These are phyloP conservation scores for Vigna unguiculata DNA, from an alignment of 306 rosid species.

Conservation along the genomic window DNA sequence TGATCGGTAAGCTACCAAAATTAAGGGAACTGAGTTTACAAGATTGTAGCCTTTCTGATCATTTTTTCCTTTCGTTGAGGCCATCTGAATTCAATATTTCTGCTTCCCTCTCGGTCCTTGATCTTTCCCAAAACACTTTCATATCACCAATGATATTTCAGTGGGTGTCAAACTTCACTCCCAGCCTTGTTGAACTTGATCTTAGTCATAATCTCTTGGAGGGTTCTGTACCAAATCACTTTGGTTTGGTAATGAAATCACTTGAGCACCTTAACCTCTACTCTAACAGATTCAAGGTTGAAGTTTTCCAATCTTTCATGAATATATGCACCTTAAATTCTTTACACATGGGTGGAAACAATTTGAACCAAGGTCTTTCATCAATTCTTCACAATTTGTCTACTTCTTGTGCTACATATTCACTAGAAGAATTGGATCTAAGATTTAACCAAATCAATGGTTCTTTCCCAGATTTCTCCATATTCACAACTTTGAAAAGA, in stretches of 20 bases:
- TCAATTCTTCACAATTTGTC: conserved; percentile 31
- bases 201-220: not conserved
- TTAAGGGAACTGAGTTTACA: not conserved
- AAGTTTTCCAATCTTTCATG: not conserved
- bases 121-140: not conserved
- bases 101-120: not conserved
- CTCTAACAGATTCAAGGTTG: not conserved
- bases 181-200: conserved; percentile 37
- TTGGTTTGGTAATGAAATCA: conserved; percentile 1
- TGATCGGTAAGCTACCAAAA: conserved; percentile 27
- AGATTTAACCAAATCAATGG: fast-evolving
- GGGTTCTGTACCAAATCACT: conserved; percentile 7
- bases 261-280: conserved; percentile 33
- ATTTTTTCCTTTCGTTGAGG: too few relatives aligned
- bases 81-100: too few relatives aligned
- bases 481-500: not conserved
- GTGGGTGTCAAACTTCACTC: conserved; percentile 37
- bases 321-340: conserved; percentile 29
- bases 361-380: not conserved
- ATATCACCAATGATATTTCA: conserved; percentile 30
- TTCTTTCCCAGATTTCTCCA: not conserved
- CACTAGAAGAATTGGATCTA: conserved; percentile 20
- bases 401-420: conserved; percentile 31
- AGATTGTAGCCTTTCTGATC: too few relatives aligned
- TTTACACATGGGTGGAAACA: fast-evolving